phyloP scores from a whole-genome alignment of 2,329 filamentous ascomycete species.

The Cryphonectria carpinicola region DNA sequence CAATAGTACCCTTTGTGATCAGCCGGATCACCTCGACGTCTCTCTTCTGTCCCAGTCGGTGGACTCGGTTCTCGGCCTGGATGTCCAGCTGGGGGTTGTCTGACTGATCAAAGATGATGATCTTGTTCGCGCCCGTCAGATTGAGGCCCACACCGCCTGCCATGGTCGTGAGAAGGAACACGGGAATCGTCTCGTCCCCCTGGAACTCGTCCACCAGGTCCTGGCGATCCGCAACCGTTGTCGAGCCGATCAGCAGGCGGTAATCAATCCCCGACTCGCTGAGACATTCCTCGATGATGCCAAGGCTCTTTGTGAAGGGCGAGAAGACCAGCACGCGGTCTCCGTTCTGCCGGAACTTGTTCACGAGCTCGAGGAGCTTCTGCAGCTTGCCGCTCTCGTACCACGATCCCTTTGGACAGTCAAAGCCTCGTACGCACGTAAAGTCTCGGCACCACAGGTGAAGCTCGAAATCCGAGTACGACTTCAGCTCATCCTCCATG shows the following conservation, averaged over 20 bases:
- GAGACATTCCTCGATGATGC: conserved; percentile 85
- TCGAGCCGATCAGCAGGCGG: conserved; percentile 84
- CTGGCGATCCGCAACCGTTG: conserved; percentile 81
- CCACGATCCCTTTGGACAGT: conserved; percentile 57
- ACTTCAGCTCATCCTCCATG: conserved; percentile 59
- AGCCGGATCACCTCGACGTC: conserved; percentile 90
- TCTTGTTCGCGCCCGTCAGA: conserved; percentile 92
- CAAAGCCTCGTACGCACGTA: conserved; percentile 56
- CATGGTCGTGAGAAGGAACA: conserved; percentile 91
- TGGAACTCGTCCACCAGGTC: conserved; percentile 88
- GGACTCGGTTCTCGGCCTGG: conserved; percentile 96
- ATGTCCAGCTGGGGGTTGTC: conserved; percentile 98
- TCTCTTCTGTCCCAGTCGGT: conserved; percentile 88
- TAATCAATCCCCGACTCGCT: conserved; percentile 73
- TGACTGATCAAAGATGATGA: conserved; percentile 95
- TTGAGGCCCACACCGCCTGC: conserved; percentile 98
- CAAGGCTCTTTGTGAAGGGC: conserved; percentile 88
- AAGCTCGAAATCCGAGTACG: conserved; percentile 67
- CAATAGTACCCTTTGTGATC: conserved; percentile 80
- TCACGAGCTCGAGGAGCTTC: conserved; percentile 75
- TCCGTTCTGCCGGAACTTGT: conserved; percentile 74
- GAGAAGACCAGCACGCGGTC: conserved; percentile 91
- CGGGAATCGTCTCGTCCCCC: conserved; percentile 73
- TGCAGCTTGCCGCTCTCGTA: conserved; percentile 80
- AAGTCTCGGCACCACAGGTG: conserved; percentile 68